phyloP scores from a whole-genome alignment of 2,329 filamentous ascomycete species.

The Colletotrichum sansevieriae region DNA sequence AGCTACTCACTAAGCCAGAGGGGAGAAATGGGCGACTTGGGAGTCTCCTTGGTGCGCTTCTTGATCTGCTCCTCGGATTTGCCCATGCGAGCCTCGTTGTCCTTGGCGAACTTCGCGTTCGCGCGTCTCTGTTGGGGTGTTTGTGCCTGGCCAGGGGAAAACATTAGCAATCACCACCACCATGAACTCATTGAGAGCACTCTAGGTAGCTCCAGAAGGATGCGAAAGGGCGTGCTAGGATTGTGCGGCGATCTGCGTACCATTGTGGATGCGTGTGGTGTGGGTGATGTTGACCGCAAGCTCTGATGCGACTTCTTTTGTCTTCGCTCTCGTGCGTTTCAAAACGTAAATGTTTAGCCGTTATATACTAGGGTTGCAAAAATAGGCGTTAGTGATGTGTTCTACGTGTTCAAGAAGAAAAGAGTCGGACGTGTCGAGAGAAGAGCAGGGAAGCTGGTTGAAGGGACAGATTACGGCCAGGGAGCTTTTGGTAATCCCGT shows the following conservation, averaged over 20 bases:
- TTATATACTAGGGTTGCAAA: conserved; percentile 18
- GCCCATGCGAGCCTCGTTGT: conserved; percentile 80
- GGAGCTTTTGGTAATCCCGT: conserved; percentile 16
- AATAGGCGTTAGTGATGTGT: conserved; percentile 12
- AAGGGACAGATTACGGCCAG: conserved; percentile 42
- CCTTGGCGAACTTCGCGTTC: conserved; percentile 83
- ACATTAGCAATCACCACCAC: conserved; percentile 4
- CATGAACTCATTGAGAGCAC: not conserved
- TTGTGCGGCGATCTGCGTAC: conserved; percentile 35
- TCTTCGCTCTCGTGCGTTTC: not conserved
- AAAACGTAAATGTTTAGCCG: not conserved
- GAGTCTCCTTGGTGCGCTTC: conserved; percentile 67
- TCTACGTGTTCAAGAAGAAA: not conserved
- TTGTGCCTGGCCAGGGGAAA: conserved; percentile 72
- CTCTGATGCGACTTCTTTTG: conserved; percentile 18
- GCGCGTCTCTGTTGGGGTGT: conserved; percentile 86
- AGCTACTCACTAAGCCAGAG: conserved; percentile 71
- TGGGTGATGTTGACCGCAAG: conserved; percentile 12
- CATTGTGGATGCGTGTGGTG: conserved; percentile 40
- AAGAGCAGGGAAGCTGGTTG: conserved; percentile 40
- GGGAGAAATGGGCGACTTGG: conserved; percentile 74
- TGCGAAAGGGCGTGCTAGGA: not conserved
- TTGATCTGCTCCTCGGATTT: conserved; percentile 76
- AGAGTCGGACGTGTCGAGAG: conserved; percentile 34
- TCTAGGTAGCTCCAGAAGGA: not conserved